Conservation (phyloP, 176 grass and related monocot species). For the Musa schizocarpa region DNA sequence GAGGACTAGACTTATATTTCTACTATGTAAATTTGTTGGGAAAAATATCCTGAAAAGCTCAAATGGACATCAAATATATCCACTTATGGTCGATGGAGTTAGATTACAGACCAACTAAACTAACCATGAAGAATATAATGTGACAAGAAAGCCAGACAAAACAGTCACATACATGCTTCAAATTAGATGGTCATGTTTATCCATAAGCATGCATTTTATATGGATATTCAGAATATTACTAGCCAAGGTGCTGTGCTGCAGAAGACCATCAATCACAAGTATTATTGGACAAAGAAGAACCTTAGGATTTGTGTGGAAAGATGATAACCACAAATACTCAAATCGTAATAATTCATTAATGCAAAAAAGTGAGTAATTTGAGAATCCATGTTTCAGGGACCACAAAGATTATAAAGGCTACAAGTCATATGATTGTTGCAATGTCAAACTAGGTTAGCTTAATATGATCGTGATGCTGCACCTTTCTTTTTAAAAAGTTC, state of each 20-base stretch:
- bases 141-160: background rate
- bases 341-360: background rate
- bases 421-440: background rate
- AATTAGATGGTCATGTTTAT: too few relatives aligned
- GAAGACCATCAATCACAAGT: too few relatives aligned
- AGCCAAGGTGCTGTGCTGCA: too few relatives aligned
- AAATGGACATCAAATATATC: background rate
- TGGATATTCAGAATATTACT: too few relatives aligned
- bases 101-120: background rate
- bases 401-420: background rate
- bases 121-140: background rate
- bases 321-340: background rate
- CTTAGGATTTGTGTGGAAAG: background rate
- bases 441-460: too few relatives aligned
- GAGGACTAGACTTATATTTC: background rate
- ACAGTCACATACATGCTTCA: background rate
- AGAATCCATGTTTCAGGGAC: background rate
- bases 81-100: background rate
- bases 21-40: background rate
- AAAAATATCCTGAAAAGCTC: background rate
- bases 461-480: too few relatives aligned
- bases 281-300: background rate
- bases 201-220: too few relatives aligned
- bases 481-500: too few relatives aligned
- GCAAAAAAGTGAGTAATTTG: background rate